Base-by-base conservation (phyloP, 257 asterid species). In the Lithospermum erythrorhizon region DNA sequence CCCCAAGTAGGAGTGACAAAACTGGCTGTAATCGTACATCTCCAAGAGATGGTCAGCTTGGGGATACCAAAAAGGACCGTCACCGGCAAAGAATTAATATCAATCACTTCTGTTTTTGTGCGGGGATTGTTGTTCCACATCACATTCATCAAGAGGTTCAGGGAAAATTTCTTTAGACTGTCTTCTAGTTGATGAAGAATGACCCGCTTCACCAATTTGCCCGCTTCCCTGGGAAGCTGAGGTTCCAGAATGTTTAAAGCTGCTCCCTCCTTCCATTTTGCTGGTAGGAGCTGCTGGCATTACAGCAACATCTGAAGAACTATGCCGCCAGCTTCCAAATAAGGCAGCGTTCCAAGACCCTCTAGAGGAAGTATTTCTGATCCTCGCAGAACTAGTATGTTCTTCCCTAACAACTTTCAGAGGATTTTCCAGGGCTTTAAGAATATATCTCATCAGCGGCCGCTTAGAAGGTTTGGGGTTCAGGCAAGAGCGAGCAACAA, bases 141-240 rank as follows among this genome's bases (percentile, higher is more conserved):
- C 81, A 10, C 68, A 63, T 56, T 58, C 84, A 1, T 84, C 83
- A 76, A 79, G 14, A 0, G 96, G 96, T 65, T 85, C 95, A 0
- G 95, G 96, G 62, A 87, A 83, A 21, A 87, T 87, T 64, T 90
- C 98, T 78, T 72, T 82, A 0, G 98, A 85, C 19, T 81, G 84
- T 59, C 84, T 73, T 54, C 91, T 83, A 0, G 81, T 73, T 1
- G 87, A 78, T 0, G 78, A 78, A 5, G 84, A 81, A 68, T 70
- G 67, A 21, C 77, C 79, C 6, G 72, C 73, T 13, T 61, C 76
- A 59, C 60, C 83, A 16, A 67, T 74, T 21, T 52, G 68, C 4
- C 89, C 87, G 18, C 93, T 83, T 14, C 87, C 78, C 55, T 73
- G 86, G 29, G 95, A 83, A 60, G 81, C 80, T 1, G 30, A 67